Evolutionary conservation across 257 asterid genomes (phyloP).

Genomic region (Salvia splendens): DNA sequence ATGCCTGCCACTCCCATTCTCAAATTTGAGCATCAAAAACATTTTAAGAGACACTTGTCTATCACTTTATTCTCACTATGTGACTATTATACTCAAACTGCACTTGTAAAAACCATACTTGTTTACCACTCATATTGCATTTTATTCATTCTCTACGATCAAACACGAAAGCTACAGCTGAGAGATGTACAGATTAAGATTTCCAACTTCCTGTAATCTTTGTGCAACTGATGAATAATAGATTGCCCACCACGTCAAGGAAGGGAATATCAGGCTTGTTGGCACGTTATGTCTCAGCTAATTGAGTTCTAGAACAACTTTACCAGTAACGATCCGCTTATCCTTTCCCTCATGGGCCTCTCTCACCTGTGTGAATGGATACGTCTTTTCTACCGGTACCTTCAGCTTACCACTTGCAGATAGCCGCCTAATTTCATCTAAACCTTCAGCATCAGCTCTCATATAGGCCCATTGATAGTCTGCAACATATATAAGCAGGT

Average conservation of each 20-base stretch:
- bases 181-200: slow-evolving; percentile 29
- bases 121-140: background rate
- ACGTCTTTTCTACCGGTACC: slow-evolving; percentile 80
- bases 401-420: slow-evolving; percentile 68
- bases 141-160: slow-evolving; percentile 18
- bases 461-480: slow-evolving; percentile 92
- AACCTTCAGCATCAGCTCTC: slow-evolving; percentile 93
- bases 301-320: slow-evolving; percentile 79
- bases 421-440: slow-evolving; percentile 73
- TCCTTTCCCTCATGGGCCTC: slow-evolving; percentile 91
- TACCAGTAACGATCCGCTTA: slow-evolving; percentile 65
- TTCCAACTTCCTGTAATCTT: background rate
- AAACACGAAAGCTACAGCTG: slow-evolving; percentile 6
- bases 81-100: background rate
- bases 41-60: background rate
- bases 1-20: too few relatives aligned
- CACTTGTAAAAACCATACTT: background rate
- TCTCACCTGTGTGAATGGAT: slow-evolving; percentile 61
- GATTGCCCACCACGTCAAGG: slow-evolving; percentile 13
- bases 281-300: slow-evolving; percentile 27
- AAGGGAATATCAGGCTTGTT: slow-evolving; percentile 5
- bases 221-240: background rate
- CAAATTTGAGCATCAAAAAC: background rate
- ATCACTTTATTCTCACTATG: background rate
- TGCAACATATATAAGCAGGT: slow-evolving; percentile 36